phyloP scores from a whole-genome alignment of 768 basidiomycete genomes.

The Panaeolus papilionaceus region DNA sequence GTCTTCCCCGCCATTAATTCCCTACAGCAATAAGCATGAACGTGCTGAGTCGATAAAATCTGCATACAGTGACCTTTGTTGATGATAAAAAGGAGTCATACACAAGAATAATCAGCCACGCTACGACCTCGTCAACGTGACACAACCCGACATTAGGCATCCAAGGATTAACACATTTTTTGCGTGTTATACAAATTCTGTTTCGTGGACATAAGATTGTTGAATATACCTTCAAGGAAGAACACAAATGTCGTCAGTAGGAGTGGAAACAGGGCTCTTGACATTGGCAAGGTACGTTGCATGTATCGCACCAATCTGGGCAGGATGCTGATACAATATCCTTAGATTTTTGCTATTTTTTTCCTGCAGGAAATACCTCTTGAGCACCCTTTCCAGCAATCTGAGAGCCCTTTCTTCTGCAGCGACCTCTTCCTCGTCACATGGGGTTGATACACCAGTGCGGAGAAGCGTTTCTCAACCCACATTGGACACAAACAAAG shows the following conservation, averaged over 20 bases:
- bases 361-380: constrained; percentile 63
- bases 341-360: constrained; percentile 58
- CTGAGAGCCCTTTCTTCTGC: constrained; percentile 53
- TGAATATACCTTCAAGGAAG: background rate
- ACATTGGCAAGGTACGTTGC: constrained; percentile 28
- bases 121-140: background rate
- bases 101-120: background rate
- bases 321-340: background rate
- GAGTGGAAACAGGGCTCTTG: constrained; percentile 28
- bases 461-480: constrained; percentile 1
- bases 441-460: constrained; percentile 25
- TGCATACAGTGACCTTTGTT: background rate
- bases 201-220: background rate
- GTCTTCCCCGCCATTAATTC: background rate
- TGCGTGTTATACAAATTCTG: background rate
- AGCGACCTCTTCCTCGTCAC: constrained; percentile 24
- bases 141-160: background rate
- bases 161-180: background rate
- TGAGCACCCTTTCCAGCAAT: constrained; percentile 64
- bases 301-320: background rate
- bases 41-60: background rate
- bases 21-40: background rate
- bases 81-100: background rate
- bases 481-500: background rate
- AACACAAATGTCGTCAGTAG: constrained; percentile 22